phyloP scores from a whole-genome alignment of 202 grass and related monocot species.

The Carex sylvatica region DNA sequence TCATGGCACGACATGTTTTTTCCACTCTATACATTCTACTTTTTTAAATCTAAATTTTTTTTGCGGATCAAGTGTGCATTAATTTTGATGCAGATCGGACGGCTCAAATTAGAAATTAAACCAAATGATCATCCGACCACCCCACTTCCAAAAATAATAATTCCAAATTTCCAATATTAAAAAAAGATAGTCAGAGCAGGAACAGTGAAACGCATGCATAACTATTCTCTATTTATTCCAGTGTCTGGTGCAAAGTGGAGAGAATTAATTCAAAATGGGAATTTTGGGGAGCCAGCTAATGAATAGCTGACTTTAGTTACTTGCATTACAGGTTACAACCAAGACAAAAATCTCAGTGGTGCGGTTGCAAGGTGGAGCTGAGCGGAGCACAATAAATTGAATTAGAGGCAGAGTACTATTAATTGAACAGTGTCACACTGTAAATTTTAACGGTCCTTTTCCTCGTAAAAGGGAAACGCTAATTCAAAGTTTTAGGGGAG shows the following conservation, averaged over 20 bases:
- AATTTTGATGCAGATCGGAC: too few species aligned
- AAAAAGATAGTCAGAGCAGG: background rate
- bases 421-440: background rate
- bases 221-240: background rate
- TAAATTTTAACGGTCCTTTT: background rate
- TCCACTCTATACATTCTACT: too few species aligned
- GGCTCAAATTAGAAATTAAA: too few species aligned
- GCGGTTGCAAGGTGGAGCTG: background rate
- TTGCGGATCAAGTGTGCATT: too few species aligned
- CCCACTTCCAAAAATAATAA: background rate
- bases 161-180: background rate
- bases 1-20: too few species aligned
- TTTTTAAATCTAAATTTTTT: too few species aligned
- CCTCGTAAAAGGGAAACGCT: too few species aligned
- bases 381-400: background rate
- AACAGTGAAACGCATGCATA: background rate
- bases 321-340: background rate
- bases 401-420: background rate
- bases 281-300: constrained; percentile 7
- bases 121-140: too few species aligned
- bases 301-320: background rate
- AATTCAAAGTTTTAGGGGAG: too few species aligned
- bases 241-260: background rate
- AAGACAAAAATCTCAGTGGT: background rate
- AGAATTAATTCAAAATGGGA: background rate